Evolutionary conservation across 208 protist species (phyloP).

Genomic region (Wallacemonas rigidus): DNA sequence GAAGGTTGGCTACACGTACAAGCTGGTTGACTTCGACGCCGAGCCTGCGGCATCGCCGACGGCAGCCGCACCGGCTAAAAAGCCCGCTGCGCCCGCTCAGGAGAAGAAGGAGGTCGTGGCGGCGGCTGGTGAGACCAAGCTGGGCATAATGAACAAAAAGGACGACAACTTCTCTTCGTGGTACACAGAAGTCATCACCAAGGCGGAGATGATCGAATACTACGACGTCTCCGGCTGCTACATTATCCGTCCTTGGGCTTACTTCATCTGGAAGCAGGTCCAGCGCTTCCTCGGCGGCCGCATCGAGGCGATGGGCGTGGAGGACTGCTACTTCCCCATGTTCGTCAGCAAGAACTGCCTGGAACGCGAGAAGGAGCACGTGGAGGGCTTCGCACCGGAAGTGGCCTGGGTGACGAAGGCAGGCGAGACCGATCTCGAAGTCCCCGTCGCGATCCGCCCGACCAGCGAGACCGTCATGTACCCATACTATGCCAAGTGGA

Average conservation of each 20-base stretch:
- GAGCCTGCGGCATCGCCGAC: constrained; percentile 11
- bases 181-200: constrained; percentile 97
- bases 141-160: constrained; percentile 91
- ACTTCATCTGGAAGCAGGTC: constrained; percentile 97
- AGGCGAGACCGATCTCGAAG: constrained; percentile 84
- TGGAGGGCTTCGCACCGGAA: constrained; percentile 98
- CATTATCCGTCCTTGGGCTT: constrained; percentile 98
- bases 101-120: constrained; percentile 30
- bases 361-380: constrained; percentile 97
- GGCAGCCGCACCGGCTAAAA: constrained; percentile 21
- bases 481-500: constrained; percentile 97
- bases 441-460: constrained; percentile 98
- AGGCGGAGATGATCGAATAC: constrained; percentile 99
- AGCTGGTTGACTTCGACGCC: constrained; percentile 70
- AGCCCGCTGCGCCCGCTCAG: constrained; percentile 21
- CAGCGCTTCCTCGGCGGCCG: constrained; percentile 77
- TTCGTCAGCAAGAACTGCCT: constrained; percentile 97
- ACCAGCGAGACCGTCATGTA: constrained; percentile 99
- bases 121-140: constrained; percentile 60
- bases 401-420: constrained; percentile 93
- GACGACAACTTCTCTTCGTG: constrained; percentile 95
- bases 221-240: constrained; percentile 99
- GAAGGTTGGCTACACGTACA: constrained; percentile 62
- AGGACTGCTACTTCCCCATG: constrained; percentile 98
- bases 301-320: constrained; percentile 95